Evolutionary conservation across 495 filamentous ascomycete species (phyloP).

Genomic region (Elaphomyces granulatus): DNA sequence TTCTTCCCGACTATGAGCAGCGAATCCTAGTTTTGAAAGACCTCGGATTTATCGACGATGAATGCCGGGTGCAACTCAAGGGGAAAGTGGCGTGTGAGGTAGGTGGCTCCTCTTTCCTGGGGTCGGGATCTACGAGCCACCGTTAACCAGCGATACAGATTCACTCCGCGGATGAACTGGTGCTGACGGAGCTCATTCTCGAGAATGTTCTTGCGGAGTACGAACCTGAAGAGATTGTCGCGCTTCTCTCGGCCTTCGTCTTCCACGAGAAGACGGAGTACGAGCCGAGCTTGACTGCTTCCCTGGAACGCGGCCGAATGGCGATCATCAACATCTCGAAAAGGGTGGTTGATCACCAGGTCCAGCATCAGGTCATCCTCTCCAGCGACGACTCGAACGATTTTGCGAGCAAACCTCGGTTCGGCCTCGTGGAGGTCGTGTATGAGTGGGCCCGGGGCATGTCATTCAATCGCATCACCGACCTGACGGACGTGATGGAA

Average conservation of each 20-base stretch:
- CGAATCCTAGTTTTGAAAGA: slow-evolving; percentile 83
- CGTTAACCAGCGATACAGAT: slow-evolving; percentile 33
- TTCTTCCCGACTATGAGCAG: slow-evolving; percentile 97
- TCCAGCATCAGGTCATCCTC: slow-evolving; percentile 77
- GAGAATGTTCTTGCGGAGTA: slow-evolving; percentile 94
- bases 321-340: slow-evolving; percentile 80
- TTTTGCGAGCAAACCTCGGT: slow-evolving; percentile 72
- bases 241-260: slow-evolving; percentile 88
- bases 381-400: slow-evolving; percentile 81
- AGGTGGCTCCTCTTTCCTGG: too few species aligned
- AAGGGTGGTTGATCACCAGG: slow-evolving; percentile 79
- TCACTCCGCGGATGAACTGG: slow-evolving; percentile 94
- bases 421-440: slow-evolving; percentile 91
- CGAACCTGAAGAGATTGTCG: slow-evolving; percentile 92
- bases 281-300: slow-evolving; percentile 67
- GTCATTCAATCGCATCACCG: slow-evolving; percentile 96
- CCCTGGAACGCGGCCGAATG: slow-evolving; percentile 68
- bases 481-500: slow-evolving; percentile 91
- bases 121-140: too few species aligned
- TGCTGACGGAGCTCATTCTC: slow-evolving; percentile 87
- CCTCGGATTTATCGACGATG: slow-evolving; percentile 74
- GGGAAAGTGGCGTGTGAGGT: slow-evolving; percentile 95
- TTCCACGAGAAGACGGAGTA: slow-evolving; percentile 94
- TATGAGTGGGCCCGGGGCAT: slow-evolving; percentile 98
- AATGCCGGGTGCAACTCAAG: slow-evolving; percentile 77